Base-by-base conservation (phyloP, 169 alveolate genomes). In the Plasmodium relictum region DNA sequence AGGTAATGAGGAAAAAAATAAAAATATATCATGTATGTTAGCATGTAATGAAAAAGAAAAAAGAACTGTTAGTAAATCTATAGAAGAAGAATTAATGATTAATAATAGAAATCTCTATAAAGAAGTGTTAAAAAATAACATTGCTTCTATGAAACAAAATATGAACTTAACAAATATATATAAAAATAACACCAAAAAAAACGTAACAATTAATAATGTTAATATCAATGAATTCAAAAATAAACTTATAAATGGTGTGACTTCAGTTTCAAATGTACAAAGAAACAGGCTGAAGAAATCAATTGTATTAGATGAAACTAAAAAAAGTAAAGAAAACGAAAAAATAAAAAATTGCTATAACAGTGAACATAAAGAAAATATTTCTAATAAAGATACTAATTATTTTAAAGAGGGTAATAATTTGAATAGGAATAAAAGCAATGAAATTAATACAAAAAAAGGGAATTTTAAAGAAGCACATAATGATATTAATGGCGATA, bases 201-300 rank as follows among this genome's bases (percentile, higher is more conserved):
- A 14, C 12, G 45, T 58, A 65, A 73, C 62, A 73, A 42, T 42
- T 58, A 73, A 73, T 58, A 73, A 73, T 31, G 88, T 73, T 58
- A 37, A 73, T 73, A 73, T 73, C 59, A 48, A 73, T 73, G 88
- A 73, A 58, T 54, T 54, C 63, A 22, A 73, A 31, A 73, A 65
- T n/a, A 73, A 63, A 31, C 42, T 58, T 59, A 18, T 44, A 44
- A 73, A 73, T 22, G 26, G 26, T 56, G 63, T 26, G 41, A 41
- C 56, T 31, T 56, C 42, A 73, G 14, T 42, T 73, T 62, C 45
- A 44, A 39, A 59, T 45, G 58, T 4, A 37, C 41, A 18, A 31
- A 58, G 61, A n/a, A n/a, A 63, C 37, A 39, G 42, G 18, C 20
- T 65, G 20, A 22, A 73, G 6, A 65, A 63, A 24, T 72, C 42